Base-by-base conservation (phyloP, 129 eudicot genomes). In the Helianthus tuberosus region DNA sequence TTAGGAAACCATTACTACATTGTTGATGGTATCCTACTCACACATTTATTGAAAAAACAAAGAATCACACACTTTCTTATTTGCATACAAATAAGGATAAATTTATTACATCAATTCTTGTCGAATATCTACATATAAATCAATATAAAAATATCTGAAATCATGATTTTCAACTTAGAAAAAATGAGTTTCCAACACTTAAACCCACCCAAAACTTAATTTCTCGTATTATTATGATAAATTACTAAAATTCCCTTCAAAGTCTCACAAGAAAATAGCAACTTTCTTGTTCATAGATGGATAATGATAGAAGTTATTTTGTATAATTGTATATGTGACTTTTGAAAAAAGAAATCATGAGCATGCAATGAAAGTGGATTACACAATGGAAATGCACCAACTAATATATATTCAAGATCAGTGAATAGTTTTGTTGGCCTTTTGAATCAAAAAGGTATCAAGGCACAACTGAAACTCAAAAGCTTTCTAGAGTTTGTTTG, bases 311-410 rank as follows among this genome's bases (percentile, higher is more conserved):
- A 54, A 55, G 3, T n/a, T n/a, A n/a, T 20, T 6, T 15, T n/a
- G 5, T n/a, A n/a, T n/a, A n/a, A n/a, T 20, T 9, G 14, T 9
- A 54, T 58, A 10, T 58, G 9, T 4, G 11, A 13, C 3, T 64
- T 64, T 15, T 38, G 27, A n/a, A 8, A 15, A 8, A 52, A 39
- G 23, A 16, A 65, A 51, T 29, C 55, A 8, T 65, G 72, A 52
- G 72, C 55, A 50, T 75, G 73, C 48, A 75, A 75, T 52, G 47
- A 29, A 66, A 76, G 80, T 76, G 80, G 59, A 76, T 60, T 55
- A 66, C 80, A 76, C 60, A 76, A 44, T 57, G 68, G 80, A 68
- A 55, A 67, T 54, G 59, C 80, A 76, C 68, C 25, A 43, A 57
- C 27, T 14, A 2, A 52, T 1, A 8, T 64, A 35, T 64, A 35